phyloP scores from a whole-genome alignment of 2,329 filamentous ascomycete species.

The Stylonectria norvegica region DNA sequence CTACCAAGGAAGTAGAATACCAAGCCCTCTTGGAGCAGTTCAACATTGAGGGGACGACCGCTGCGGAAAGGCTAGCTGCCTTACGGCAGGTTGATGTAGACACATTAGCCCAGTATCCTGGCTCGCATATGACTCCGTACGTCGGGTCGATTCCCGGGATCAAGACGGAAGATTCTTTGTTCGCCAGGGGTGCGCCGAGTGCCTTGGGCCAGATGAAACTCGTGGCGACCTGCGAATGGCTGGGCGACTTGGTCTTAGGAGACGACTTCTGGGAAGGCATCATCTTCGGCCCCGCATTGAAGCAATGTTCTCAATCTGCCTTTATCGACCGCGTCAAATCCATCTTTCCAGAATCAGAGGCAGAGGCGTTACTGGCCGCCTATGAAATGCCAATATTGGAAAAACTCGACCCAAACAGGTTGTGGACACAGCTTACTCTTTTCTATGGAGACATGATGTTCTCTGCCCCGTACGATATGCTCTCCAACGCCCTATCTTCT shows the following conservation, averaged over 20 bases:
- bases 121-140: neutral
- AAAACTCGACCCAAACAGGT: neutral
- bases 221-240: neutral
- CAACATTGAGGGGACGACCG: neutral
- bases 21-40: neutral
- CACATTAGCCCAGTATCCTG: neutral
- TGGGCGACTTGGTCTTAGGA: neutral
- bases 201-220: neutral
- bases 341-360: neutral
- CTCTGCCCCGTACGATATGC: neutral
- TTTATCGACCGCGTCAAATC: neutral
- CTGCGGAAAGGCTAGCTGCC: neutral
- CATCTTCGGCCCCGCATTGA: neutral
- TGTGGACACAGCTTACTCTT: neutral
- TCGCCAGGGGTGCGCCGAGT: neutral
- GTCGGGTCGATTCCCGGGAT: neutral
- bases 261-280: neutral
- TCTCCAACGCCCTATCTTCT: neutral
- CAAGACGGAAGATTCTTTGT: neutral
- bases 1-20: neutral
- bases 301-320: neutral
- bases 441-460: neutral
- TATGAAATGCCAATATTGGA: neutral
- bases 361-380: neutral
- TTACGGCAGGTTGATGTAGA: neutral